These are phyloP conservation scores for Botrytis elliptica DNA, from an alignment of 2,329 filamentous ascomycete genomes.

Conservation along the genomic window DNA sequence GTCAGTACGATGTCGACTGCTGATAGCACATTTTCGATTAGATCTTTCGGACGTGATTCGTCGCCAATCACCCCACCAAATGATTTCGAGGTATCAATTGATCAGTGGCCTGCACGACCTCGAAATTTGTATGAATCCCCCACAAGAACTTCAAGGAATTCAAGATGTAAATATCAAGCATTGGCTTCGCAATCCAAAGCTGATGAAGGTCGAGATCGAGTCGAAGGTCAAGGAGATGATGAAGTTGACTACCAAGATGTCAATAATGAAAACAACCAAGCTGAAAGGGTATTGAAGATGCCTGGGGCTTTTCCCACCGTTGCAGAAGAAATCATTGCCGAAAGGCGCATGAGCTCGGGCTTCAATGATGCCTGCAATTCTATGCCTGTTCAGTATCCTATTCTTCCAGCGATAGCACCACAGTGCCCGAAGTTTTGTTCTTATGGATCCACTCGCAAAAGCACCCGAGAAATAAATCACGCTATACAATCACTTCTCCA, in stretches of 20 bases:
- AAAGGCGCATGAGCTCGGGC: neutral
- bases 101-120: neutral
- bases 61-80: neutral
- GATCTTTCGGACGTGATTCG: neutral
- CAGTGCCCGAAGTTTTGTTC: neutral
- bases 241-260: neutral
- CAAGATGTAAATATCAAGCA: neutral
- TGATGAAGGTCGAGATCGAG: neutral
- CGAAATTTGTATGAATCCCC: neutral
- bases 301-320: neutral
- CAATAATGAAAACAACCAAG: neutral
- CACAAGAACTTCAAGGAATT: neutral
- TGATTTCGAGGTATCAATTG: neutral
- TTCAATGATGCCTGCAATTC: neutral
- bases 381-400: neutral
- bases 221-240: neutral
- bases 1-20: neutral
- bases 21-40: neutral
- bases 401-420: neutral
- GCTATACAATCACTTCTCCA: neutral
- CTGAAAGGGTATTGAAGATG: neutral
- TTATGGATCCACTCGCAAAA: conserved; percentile 1
- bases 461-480: conserved; percentile 8
- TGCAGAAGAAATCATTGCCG: no score
- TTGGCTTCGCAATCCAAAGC: neutral